phyloP scores from a whole-genome alignment of 2,329 filamentous ascomycete species.

The Penicillium hesseltinei region DNA sequence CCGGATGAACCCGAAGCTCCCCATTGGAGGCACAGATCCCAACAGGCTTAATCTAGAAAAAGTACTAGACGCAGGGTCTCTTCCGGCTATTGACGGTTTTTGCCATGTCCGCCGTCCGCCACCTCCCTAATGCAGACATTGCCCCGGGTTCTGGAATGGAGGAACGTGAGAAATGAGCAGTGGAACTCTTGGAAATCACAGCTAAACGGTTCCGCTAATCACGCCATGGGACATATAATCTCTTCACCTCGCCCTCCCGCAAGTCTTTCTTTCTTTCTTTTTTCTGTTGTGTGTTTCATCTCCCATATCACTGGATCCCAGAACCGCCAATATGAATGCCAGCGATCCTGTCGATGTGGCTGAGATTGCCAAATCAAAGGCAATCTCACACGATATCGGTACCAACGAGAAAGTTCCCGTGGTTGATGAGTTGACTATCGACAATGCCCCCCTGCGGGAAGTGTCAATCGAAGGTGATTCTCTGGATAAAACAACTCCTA shows the following conservation, averaged over 20 bases:
- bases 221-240: conserved; percentile 8
- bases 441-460: conserved; percentile 1
- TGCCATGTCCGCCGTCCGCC: not conserved
- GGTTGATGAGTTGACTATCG: conserved; percentile 11
- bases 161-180: not conserved
- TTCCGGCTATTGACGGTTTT: conserved; percentile 13
- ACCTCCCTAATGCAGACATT: conserved; percentile 2
- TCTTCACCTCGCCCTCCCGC: not conserved
- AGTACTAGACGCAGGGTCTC: conserved; percentile 8
- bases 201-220: not conserved
- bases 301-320: not conserved
- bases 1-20: not conserved
- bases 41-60: not conserved
- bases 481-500: conserved; percentile 24
- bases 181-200: not conserved
- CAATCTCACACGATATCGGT: conserved; percentile 18
- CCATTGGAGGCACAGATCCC: not conserved
- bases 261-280: not conserved
- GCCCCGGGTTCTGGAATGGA: conserved; percentile 4
- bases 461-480: conserved; percentile 2
- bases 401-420: conserved; percentile 11
- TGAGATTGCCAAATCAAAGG: conserved; percentile 26
- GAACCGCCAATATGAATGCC: conserved; percentile 22
- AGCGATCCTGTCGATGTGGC: conserved; percentile 27
- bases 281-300: not conserved